Conservation (phyloP, 2,329 filamentous ascomycete genomes). For the Coniochaeta sp. region DNA sequence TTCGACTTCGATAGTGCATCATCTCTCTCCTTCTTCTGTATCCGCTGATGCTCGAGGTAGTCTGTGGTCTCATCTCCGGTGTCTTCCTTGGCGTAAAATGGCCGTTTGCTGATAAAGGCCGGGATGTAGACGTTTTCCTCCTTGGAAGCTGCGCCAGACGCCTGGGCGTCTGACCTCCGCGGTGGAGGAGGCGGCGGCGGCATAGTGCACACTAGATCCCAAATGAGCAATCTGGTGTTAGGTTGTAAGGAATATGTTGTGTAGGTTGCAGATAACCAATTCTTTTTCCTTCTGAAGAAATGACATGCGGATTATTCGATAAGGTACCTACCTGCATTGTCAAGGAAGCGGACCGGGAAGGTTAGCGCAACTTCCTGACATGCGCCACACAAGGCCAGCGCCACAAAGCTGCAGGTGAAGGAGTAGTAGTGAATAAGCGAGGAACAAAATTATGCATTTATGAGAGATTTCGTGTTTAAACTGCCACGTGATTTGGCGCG, state of each 20-base stretch:
- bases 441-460: too few relatives aligned
- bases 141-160: conserved; percentile 49
- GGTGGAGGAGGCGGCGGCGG: conserved; percentile 22
- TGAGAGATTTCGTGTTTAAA: not conserved
- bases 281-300: too few relatives aligned
- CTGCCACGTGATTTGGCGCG: not conserved
- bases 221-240: not conserved
- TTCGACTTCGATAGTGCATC: conserved; percentile 39
- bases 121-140: conserved; percentile 99
- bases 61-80: conserved; percentile 60
- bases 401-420: too few relatives aligned
- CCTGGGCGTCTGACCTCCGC: conserved; percentile 18
- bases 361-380: too few relatives aligned
- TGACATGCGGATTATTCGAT: too few relatives aligned
- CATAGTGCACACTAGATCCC: not conserved
- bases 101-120: conserved; percentile 94
- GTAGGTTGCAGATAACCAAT: not conserved
- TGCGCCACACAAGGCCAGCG: too few relatives aligned
- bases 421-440: too few relatives aligned
- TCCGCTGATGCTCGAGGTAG: conserved; percentile 93
- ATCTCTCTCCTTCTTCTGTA: conserved; percentile 66
- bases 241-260: not conserved
- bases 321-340: too few relatives aligned
- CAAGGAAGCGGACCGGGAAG: too few relatives aligned
- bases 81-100: conserved; percentile 84